Evolutionary conservation across 108 stramenopile species (phyloP).

Genomic region (Nitzschia inconspicua): DNA sequence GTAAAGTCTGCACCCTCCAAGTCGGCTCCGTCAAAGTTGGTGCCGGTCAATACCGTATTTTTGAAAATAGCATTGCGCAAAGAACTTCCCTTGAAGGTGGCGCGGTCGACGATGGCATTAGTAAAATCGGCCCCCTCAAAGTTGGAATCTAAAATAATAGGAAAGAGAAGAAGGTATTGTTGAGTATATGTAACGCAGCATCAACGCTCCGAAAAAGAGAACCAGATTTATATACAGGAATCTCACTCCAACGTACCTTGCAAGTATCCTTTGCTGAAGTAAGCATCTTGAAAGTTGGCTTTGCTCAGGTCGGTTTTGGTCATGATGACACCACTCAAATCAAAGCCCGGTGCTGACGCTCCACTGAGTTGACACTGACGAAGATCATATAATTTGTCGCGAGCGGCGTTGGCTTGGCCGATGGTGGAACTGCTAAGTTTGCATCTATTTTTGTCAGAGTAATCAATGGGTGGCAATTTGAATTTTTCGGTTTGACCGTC

Average conservation of each 20-base stretch:
- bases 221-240: background rate
- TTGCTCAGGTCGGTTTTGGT: constrained; percentile 82
- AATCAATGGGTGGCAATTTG: constrained; percentile 89
- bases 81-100: constrained; percentile 76
- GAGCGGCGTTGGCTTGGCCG: constrained; percentile 95
- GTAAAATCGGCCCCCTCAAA: constrained; percentile 94
- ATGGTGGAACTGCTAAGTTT: constrained; percentile 74
- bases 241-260: constrained; percentile 33
- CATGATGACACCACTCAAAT: constrained; percentile 88
- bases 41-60: constrained; percentile 94
- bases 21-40: constrained; percentile 87
- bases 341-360: constrained; percentile 58
- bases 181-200: background rate
- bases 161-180: background rate
- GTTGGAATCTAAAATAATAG: constrained; percentile 54
- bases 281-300: constrained; percentile 81
- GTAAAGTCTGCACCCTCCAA: constrained; percentile 93
- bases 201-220: background rate
- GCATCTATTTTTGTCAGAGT: constrained; percentile 75
- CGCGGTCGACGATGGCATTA: constrained; percentile 94
- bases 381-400: constrained; percentile 94
- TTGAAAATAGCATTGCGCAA: constrained; percentile 78
- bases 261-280: constrained; percentile 87
- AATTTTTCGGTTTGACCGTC: constrained; percentile 84
- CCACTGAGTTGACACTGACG: constrained; percentile 76